Percentiles rank a stretch among this genome's conserved stretches.
These are phyloP conservation scores for Halophytophthora batemanensis DNA, from an alignment of 352 stramenopile species.

Conservation along the genomic window DNA sequence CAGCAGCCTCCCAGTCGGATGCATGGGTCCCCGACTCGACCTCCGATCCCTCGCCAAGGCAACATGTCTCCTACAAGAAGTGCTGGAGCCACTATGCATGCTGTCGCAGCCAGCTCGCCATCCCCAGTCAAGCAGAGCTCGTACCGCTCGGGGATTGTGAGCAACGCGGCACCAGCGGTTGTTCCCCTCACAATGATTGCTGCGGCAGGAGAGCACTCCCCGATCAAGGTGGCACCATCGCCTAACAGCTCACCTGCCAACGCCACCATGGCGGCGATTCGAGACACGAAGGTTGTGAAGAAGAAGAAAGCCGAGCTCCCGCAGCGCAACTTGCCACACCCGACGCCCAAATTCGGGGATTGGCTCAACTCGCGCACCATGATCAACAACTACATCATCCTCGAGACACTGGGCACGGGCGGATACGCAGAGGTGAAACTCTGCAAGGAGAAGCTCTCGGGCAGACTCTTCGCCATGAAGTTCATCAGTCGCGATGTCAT, in stretches of 20 bases:
- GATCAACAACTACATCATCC: constrained; percentile 94
- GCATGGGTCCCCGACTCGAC: background rate
- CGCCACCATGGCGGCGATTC: constrained; percentile 33
- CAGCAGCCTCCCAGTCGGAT: constrained; percentile 18
- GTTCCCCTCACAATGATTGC: constrained; percentile 31
- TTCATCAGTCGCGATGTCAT: constrained; percentile 88
- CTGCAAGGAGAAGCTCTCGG: constrained; percentile 77
- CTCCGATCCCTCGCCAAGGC: constrained; percentile 25
- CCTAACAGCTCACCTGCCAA: constrained; percentile 6
- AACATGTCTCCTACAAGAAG: constrained; percentile 44
- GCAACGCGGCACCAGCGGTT: constrained; percentile 26
- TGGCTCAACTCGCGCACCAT: constrained; percentile 86
- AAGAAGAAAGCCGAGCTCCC: constrained; percentile 79
- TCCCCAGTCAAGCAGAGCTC: constrained; percentile 41
- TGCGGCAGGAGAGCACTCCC: constrained; percentile 3
- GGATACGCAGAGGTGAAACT: constrained; percentile 91
- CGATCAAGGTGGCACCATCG: constrained; percentile 10
- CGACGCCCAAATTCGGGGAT: constrained; percentile 76
- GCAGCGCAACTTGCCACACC: constrained; percentile 71
- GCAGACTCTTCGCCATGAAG: constrained; percentile 83
- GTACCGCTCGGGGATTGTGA: constrained; percentile 53
- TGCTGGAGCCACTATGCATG: constrained; percentile 9
- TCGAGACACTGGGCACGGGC: constrained; percentile 80
- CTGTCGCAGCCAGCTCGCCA: constrained; percentile 11
- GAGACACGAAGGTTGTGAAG: constrained; percentile 78